Conservation (phyloP, 345 rosid species). For the Camelina laxa region DNA sequence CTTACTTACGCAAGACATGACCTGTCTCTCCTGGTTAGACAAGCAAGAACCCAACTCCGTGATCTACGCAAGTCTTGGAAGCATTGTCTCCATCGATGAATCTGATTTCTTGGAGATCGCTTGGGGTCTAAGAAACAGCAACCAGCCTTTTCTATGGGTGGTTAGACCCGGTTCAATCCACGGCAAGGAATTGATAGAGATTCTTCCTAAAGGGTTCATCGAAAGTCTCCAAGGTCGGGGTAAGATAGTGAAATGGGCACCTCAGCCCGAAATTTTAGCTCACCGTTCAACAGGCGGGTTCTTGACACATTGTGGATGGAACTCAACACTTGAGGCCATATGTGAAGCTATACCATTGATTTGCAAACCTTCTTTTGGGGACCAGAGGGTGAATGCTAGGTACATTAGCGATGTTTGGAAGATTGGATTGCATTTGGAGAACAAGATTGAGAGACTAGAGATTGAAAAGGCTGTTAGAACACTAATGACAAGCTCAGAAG, state of each 20-base stretch:
- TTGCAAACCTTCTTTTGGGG: conserved; percentile 47
- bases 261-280: conserved; percentile 43
- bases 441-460: conserved; percentile 25
- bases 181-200: conserved; percentile 45
- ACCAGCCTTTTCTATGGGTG: conserved; percentile 74
- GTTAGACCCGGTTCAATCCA: conserved; percentile 56
- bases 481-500: conserved; percentile 33
- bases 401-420: conserved; percentile 40
- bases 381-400: conserved; percentile 43
- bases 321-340: conserved; percentile 43
- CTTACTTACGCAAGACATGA: conserved; percentile 49
- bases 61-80: conserved; percentile 70
- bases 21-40: conserved; percentile 71
- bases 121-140: conserved; percentile 61
- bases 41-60: conserved; percentile 53
- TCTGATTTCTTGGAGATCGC: conserved; percentile 60
- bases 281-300: conserved; percentile 44
- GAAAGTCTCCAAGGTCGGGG: conserved; percentile 26
- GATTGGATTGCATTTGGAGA: conserved; percentile 45
- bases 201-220: conserved; percentile 41
- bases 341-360: conserved; percentile 45
- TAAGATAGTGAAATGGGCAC: conserved; percentile 45
- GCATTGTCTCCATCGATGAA: conserved; percentile 47
- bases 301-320: conserved; percentile 49
- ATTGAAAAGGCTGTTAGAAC: conserved; percentile 35